Evolutionary conservation across 1,284 basidiomycete species (phyloP).

Genomic region (Quambalaria eucalypti): DNA sequence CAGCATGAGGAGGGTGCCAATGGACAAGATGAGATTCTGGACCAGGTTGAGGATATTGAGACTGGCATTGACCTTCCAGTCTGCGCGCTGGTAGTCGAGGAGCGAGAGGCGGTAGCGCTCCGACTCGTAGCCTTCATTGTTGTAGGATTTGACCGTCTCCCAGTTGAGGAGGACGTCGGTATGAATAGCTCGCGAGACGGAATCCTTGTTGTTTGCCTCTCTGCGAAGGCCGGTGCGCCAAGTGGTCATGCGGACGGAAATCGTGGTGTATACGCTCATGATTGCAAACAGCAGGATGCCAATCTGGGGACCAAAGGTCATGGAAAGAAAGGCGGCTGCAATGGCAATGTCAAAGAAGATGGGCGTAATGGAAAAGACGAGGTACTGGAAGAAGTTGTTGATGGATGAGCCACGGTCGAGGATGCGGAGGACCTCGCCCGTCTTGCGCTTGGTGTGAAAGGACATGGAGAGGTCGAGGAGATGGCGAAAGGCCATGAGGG

Average conservation of each 20-base stretch:
- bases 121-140: conserved; percentile 69
- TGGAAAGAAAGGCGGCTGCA: conserved; percentile 55
- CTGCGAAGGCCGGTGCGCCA: conserved; percentile 60
- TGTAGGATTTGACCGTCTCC: conserved; percentile 61
- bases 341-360: conserved; percentile 65
- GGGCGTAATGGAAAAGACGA: conserved; percentile 70
- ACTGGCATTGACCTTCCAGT: conserved; percentile 57
- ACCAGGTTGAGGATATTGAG: conserved; percentile 41
- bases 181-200: conserved; percentile 32
- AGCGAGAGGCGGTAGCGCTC: conserved; percentile 65
- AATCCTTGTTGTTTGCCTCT: conserved; percentile 32
- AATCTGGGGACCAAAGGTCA: conserved; percentile 61
- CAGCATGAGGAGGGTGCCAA: conserved; percentile 33
- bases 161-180: conserved; percentile 42
- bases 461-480: conserved; percentile 59
- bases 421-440: conserved; percentile 60
- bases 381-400: conserved; percentile 46
- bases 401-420: conserved; percentile 59
- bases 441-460: conserved; percentile 69
- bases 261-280: conserved; percentile 69
- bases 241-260: conserved; percentile 58
- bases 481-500: conserved; percentile 44
- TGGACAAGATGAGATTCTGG: conserved; percentile 36
- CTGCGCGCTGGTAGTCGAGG: conserved; percentile 64
- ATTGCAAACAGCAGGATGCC: conserved; percentile 65